Base-by-base conservation (phyloP, 148 eudicot species). In the Chenopodium album region DNA sequence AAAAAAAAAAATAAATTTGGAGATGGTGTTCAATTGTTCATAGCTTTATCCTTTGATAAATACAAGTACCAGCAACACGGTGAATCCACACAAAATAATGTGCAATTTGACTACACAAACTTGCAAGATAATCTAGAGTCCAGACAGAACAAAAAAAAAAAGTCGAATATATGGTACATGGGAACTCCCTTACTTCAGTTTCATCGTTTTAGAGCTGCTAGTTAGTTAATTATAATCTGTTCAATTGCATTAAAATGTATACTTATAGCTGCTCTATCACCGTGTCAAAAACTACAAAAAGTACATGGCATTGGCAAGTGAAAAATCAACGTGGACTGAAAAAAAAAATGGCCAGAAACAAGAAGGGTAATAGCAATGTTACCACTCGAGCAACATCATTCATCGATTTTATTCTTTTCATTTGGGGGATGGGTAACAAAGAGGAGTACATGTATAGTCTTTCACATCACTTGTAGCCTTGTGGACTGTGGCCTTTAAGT, bases 371-470 rank as follows among this genome's bases (percentile, higher is more conserved):
- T 56, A 56, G 5, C 22, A 56, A 56, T 56, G 17, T 34, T 22
- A 70, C 31, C 47, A 73, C 26, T 17, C 5, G 46, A 73, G 76
- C 76, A 73, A 73, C 76, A 46, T 11, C 19, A n/a, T 73, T 20
- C 13, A 1, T 70, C 5, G 13, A 46, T 19, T 41, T 4, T 37
- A 71, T 8, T 26, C 28, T 37, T 41, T 66, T 34, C 29, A 9
- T 31, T 68, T 31, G 41, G 41, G 44, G 17, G 41, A 31, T 29
- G 72, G 8, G 72, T 14, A 26, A 44, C 44, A 68, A 19, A 16
- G 11, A 41, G 44, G 48, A 71, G 4, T 41, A 71, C 28, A 37
- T 71, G 13, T 6, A 19, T 70, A 69, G 0, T 31, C 37, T 70
- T 16, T 34, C 46, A 32, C 17, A 14, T 16, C 47, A 14, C 44